phyloP scores from a whole-genome alignment of 306 rosid species.

The Rosa chinensis region DNA sequence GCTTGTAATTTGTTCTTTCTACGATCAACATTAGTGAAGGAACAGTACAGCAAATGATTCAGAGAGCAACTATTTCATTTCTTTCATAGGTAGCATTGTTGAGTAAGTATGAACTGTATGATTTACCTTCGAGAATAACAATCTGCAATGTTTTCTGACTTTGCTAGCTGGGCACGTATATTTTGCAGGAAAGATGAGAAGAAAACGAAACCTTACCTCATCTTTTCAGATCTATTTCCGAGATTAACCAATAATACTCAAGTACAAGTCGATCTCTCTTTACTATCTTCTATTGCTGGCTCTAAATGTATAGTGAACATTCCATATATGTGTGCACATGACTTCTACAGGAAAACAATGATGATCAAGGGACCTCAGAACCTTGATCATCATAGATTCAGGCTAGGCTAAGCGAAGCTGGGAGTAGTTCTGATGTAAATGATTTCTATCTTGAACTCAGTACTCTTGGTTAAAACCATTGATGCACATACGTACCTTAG shows the following conservation, averaged over 20 bases:
- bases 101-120: not conserved
- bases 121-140: not conserved
- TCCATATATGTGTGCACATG: not conserved
- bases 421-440: slow-evolving; percentile 28
- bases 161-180: not conserved
- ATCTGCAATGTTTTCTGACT: not conserved
- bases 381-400: too few species aligned
- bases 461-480: slow-evolving; percentile 35
- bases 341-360: slow-evolving; percentile 32
- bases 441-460: slow-evolving; percentile 56
- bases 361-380: slow-evolving; percentile 11
- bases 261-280: slow-evolving; percentile 35
- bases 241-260: slow-evolving; percentile 28
- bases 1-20: too few species aligned
- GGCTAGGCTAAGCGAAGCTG: not conserved
- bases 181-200: slow-evolving; percentile 47
- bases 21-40: too few species aligned
- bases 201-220: slow-evolving; percentile 49
- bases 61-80: not conserved
- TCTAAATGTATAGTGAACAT: not conserved
- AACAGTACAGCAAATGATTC: too few species aligned
- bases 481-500: not conserved
- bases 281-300: not conserved
- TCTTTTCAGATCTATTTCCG: slow-evolving; percentile 49
- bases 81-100: not conserved